phyloP scores from a whole-genome alignment of 2,329 filamentous ascomycete genomes.

The Madurella mycetomatis region DNA sequence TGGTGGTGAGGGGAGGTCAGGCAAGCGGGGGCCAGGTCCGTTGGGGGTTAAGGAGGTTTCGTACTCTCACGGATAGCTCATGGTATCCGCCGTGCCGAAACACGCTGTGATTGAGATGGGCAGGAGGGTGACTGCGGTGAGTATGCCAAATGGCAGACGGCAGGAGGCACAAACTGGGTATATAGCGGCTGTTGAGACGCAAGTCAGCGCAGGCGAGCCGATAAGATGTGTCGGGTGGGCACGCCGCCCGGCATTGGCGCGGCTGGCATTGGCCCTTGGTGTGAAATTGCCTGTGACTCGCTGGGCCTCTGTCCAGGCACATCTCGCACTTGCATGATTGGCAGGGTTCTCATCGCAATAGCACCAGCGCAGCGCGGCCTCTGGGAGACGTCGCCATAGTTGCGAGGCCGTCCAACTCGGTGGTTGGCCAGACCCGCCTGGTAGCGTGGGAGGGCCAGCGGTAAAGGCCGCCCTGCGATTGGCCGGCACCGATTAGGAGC shows the following conservation, averaged over 20 bases:
- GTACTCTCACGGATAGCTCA: conserved; percentile 28
- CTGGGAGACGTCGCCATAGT: conserved; percentile 23
- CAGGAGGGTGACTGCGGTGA: conserved; percentile 35
- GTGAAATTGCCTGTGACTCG: conserved; percentile 42
- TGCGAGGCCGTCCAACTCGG: conserved; percentile 22
- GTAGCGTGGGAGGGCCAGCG: conserved; percentile 32
- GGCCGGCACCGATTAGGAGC: conserved; percentile 14
- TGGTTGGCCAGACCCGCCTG: conserved; percentile 40
- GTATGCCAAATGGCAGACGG: conserved; percentile 32
- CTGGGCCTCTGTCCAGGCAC: conserved; percentile 32
- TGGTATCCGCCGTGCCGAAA: conserved; percentile 46
- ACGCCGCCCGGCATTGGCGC: conserved; percentile 24
- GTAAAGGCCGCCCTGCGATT: conserved; percentile 30
- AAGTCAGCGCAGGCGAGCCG: conserved; percentile 29
- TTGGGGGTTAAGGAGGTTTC: conserved; percentile 19
- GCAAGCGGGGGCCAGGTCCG: conserved; percentile 21
- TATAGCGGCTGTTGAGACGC: conserved; percentile 53
- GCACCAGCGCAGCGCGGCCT: conserved; percentile 29
- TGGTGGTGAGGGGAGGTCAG: conserved; percentile 33
- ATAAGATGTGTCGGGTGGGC: conserved; percentile 37
- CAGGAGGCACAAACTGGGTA: conserved; percentile 38
- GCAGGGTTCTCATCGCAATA: conserved; percentile 30
- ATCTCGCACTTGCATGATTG: conserved; percentile 38
- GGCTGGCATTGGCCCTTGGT: conserved; percentile 34
- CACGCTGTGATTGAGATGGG: conserved; percentile 44